These are phyloP conservation scores for Fraxinus baroniana DNA, from an alignment of 305 asterid genomes.

Conservation along the genomic window DNA sequence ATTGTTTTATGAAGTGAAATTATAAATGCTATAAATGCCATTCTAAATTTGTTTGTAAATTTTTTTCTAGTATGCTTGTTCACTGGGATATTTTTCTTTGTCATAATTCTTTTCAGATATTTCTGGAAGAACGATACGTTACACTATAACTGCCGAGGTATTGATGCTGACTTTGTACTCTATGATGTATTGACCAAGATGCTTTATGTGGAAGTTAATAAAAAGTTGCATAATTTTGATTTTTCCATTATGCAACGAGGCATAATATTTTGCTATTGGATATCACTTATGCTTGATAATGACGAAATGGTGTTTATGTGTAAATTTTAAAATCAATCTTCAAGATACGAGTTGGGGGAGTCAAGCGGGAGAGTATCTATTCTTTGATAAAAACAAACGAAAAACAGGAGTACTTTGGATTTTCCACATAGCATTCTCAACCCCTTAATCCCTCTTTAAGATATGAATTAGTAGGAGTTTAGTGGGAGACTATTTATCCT, in stretches of 20 bases:
- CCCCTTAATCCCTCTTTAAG: background rate
- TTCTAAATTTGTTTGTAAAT: background rate
- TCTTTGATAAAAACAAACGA: background rate
- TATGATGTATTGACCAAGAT: background rate
- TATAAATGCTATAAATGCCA: background rate
- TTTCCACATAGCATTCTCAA: background rate
- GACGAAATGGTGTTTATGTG: background rate
- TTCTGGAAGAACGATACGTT: constrained; percentile 46
- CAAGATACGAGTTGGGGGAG: background rate
- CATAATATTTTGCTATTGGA: background rate
- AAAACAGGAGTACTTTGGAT: background rate
- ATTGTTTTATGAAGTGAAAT: background rate
- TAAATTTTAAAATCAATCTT: no score
- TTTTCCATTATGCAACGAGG: background rate
- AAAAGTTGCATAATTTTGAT: background rate
- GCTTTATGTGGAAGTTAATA: background rate
- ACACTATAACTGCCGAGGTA: constrained; percentile 78
- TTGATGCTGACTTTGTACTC: constrained; percentile 5
- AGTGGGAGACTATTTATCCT: background rate
- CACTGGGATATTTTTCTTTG: background rate
- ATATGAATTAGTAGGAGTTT: background rate
- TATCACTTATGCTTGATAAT: background rate
- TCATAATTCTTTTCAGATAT: constrained; percentile 40
- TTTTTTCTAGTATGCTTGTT: background rate
- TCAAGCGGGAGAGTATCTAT: background rate